Percentiles rank a stretch among this genome's conserved stretches.
Conservation (phyloP, 2,329 filamentous ascomycete genomes). For the Aspergillus sp. region DNA sequence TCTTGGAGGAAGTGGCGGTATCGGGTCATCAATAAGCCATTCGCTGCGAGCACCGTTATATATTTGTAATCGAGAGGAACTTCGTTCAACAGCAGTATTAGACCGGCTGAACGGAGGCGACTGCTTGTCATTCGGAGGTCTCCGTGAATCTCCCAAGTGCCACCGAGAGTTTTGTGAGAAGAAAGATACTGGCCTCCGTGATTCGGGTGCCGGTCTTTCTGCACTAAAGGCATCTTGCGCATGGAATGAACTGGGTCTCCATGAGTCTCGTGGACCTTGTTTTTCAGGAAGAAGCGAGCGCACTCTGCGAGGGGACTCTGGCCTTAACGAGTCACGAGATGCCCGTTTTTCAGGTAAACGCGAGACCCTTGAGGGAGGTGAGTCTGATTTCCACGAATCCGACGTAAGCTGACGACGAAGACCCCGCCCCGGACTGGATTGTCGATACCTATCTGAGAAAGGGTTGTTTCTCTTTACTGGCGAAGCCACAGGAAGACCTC, state of each 20-base stretch:
- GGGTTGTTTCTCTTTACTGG: background rate
- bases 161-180: background rate
- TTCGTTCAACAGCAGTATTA: background rate
- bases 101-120: background rate
- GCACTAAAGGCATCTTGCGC: background rate
- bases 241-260: background rate
- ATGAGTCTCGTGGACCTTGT: background rate
- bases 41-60: background rate
- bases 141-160: background rate
- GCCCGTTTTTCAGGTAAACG: background rate
- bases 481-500: background rate
- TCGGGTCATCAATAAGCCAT: background rate
- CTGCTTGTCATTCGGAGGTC: background rate
- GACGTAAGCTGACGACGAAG: background rate
- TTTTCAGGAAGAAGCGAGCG: background rate
- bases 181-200: background rate
- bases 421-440: background rate
- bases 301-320: background rate
- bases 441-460: background rate
- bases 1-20: constrained; percentile 7
- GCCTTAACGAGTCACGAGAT: background rate
- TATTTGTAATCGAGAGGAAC: background rate
- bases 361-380: background rate
- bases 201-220: background rate
- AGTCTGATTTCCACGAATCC: background rate